These are phyloP conservation scores for Olyra latifolia DNA, from an alignment of 176 grass and related monocot genomes.

Conservation along the genomic window DNA sequence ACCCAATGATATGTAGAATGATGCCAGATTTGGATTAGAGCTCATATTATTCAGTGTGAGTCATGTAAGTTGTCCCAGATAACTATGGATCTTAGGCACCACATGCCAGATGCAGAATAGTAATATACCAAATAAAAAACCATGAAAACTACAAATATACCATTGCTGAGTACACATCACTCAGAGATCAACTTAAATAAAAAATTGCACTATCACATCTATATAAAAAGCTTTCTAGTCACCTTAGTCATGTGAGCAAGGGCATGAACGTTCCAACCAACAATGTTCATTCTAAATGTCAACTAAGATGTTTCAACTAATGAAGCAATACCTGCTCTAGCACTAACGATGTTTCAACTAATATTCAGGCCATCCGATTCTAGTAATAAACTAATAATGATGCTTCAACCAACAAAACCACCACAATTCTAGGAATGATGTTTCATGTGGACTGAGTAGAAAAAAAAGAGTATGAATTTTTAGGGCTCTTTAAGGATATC, in stretches of 20 bases:
- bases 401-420: not conserved
- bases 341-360: not conserved
- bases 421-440: not conserved
- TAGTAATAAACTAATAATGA: slow-evolving; percentile 4
- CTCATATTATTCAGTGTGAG: not conserved
- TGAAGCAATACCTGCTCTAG: not conserved
- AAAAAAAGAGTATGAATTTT: not conserved
- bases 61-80: too few relatives aligned
- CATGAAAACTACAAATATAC: not conserved
- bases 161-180: not conserved
- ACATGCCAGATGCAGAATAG: not conserved
- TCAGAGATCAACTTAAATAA: not conserved
- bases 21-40: not conserved
- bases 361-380: not conserved
- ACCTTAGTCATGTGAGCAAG: not conserved
- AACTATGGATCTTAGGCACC: not conserved
- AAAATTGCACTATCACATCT: not conserved
- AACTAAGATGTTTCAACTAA: not conserved
- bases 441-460: not conserved
- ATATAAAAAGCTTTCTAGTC: not conserved
- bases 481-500: not conserved
- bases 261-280: not conserved
- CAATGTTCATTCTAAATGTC: not conserved
- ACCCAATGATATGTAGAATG: too few relatives aligned
- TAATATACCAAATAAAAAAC: not conserved